A percentile compares a stretch with the other conserved stretches of the same genome.
phyloP scores from a whole-genome alignment of 1,284 basidiomycete genomes.

The Pseudozyma thailandica region DNA sequence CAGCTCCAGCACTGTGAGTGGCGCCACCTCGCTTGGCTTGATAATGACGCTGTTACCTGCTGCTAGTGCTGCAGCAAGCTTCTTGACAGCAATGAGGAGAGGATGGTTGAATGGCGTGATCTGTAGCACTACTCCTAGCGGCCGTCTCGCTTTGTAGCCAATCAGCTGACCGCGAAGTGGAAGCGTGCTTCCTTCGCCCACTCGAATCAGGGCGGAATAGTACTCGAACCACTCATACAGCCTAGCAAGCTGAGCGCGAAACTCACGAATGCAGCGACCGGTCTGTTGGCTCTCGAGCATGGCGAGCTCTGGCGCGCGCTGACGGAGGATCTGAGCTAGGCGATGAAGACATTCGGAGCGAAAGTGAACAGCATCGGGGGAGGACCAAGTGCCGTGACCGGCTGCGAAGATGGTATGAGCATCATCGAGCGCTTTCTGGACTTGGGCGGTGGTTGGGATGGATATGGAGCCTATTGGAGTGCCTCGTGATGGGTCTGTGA shows the following conservation, averaged over 20 bases:
- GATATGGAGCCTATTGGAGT: slow-evolving; percentile 14
- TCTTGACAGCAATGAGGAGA: slow-evolving; percentile 81
- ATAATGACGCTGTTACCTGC: slow-evolving; percentile 79
- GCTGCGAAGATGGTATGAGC: slow-evolving; percentile 19
- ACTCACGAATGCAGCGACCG: slow-evolving; percentile 33
- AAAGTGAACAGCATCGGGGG: slow-evolving; percentile 16
- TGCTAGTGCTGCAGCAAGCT: slow-evolving; percentile 83
- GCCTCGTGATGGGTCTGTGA: slow-evolving; percentile 19
- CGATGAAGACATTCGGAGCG: slow-evolving; percentile 27
- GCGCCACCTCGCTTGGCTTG: slow-evolving; percentile 83
- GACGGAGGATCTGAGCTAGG: slow-evolving; percentile 20
- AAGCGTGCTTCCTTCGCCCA: slow-evolving; percentile 58
- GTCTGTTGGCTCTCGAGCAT: slow-evolving; percentile 29
- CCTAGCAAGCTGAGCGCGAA: slow-evolving; percentile 30
- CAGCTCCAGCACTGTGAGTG: slow-evolving; percentile 80
- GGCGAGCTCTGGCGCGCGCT: slow-evolving; percentile 24
- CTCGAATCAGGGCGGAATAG: slow-evolving; percentile 15
- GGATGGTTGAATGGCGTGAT: slow-evolving; percentile 71
- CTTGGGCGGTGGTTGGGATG: slow-evolving; percentile 20
- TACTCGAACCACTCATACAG: slow-evolving; percentile 44
- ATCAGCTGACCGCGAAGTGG: slow-evolving; percentile 80
- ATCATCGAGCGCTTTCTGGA: slow-evolving; percentile 13
- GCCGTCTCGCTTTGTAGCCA: slow-evolving; percentile 80
- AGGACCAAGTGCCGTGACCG: slow-evolving; percentile 26
- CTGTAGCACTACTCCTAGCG: slow-evolving; percentile 83